Percentiles rank a stretch among this genome's conserved stretches.
Evolutionary conservation across 495 filamentous ascomycete genomes (phyloP).

Genomic region (Annulohypoxylon nitens): DNA sequence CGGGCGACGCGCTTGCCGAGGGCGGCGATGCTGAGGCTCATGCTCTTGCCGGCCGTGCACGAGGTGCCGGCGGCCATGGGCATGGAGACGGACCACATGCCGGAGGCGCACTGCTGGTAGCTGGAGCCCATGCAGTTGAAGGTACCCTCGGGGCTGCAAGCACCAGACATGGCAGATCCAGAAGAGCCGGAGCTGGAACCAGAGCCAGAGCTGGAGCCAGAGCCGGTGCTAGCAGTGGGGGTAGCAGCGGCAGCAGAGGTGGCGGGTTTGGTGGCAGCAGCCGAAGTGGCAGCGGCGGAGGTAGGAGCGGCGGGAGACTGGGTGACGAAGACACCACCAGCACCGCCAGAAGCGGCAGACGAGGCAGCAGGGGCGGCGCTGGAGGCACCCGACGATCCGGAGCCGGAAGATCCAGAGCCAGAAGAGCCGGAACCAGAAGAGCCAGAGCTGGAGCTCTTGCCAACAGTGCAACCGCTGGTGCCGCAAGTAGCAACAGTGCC

Average conservation of each 20-base stretch:
- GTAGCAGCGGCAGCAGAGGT: conserved; percentile 34
- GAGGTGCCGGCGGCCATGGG: conserved; percentile 54
- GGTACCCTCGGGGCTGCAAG: conserved; percentile 58
- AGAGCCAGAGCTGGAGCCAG: conserved; percentile 22
- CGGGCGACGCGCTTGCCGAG: conserved; percentile 42
- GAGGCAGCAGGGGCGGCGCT: conserved; percentile 42
- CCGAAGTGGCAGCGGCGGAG: conserved; percentile 4
- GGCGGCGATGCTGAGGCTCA: conserved; percentile 49
- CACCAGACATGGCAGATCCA: conserved; percentile 45
- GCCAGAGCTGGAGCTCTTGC: conserved; percentile 35
- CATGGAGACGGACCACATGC: conserved; percentile 58
- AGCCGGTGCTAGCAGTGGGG: conserved; percentile 29
- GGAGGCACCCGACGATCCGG: conserved; percentile 34
- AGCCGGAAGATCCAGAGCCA: conserved; percentile 41
- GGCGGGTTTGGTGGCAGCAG: conserved; percentile 1
- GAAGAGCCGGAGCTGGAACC: conserved; percentile 21
- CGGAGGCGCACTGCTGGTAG: conserved; percentile 61
- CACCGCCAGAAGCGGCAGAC: conserved; percentile 27
- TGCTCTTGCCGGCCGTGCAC: conserved; percentile 54
- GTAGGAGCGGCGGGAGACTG: conserved; percentile 26
- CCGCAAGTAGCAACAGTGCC: conserved; percentile 45
- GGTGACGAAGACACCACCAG: conserved; percentile 47
- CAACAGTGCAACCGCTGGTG: conserved; percentile 30
- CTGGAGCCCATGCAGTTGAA: conserved; percentile 61
- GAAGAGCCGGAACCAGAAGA: conserved; percentile 32